Conservation (phyloP, 1,284 basidiomycete genomes). For the Heterobasidion irregulare region DNA sequence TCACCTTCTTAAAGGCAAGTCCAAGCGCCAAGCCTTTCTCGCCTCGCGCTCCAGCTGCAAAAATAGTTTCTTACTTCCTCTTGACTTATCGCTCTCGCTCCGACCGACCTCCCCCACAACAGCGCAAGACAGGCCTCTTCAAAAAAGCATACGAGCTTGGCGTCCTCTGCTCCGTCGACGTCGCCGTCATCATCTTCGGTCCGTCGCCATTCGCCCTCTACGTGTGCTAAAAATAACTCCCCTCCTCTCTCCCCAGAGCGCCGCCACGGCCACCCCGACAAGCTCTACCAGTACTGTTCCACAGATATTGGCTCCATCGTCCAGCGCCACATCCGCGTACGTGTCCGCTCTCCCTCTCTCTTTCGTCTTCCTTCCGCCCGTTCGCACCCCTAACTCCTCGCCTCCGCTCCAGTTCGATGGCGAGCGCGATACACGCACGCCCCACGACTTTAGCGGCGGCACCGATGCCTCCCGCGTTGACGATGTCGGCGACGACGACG, state of each 20-base stretch:
- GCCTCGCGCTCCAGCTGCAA: conserved; percentile 5
- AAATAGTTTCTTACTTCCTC: conserved; percentile 30
- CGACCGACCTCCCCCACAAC: conserved; percentile 16
- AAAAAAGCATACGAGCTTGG: conserved; percentile 88
- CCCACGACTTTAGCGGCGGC: conserved; percentile 30
- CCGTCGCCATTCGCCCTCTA: conserved; percentile 8
- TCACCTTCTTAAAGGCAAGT: conserved; percentile 83
- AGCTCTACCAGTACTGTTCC: conserved; percentile 52
- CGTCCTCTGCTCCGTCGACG: conserved; percentile 64
- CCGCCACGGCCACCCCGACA: conserved; percentile 41
- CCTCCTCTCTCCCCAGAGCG: conserved; percentile 24
- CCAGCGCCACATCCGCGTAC: conserved; percentile 38
- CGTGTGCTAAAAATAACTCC: background rate
- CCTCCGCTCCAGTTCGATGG: conserved; percentile 34
- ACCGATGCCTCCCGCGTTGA: conserved; percentile 25
- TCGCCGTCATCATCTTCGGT: conserved; percentile 65
- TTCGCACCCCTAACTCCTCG: conserved; percentile 1
- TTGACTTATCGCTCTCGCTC: conserved; percentile 18
- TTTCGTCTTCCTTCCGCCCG: background rate
- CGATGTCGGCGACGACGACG: conserved; percentile 38
- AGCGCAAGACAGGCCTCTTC: conserved; percentile 85
- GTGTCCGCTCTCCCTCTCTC: conserved; percentile 9
- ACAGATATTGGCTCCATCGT: conserved; percentile 40
- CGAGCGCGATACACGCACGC: conserved; percentile 36
- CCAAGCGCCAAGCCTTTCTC: conserved; percentile 12